Evolutionary conservation across 2,329 filamentous ascomycete species (phyloP), one percentile per base, ranked within the genome.

Genomic region (Dryadomyces quercivorus): DNA sequence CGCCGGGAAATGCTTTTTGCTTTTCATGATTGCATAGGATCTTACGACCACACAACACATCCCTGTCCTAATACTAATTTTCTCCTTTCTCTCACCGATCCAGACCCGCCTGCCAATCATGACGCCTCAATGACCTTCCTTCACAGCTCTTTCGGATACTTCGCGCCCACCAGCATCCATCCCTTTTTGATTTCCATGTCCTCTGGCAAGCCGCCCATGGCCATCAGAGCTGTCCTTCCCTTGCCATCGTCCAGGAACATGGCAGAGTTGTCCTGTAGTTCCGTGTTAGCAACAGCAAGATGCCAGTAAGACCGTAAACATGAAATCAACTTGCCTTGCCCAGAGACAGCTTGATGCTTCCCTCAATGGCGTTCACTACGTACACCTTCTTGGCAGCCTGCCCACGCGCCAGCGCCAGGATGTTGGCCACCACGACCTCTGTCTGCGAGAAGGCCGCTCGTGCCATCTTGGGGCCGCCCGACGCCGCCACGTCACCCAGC

Each of bases 401-500:
- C 34, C 45, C 48, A 1, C 12, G 15, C 12, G 43, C 22, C 12
- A 50, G 3, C 1, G 43, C 38, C 15, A 56, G 16, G 18, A 85
- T 70, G 58, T 85, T 85, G 43, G 74, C 70, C 1, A 73, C 73
- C 0, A 74, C 79, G 4, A 78, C 61, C 34, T 69, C 67, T 2
- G 75, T 77, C 61, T 85, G 82, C 12, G 70, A 68, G 47, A 70
- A 69, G 0, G 77, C 78, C 0, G 78, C 73, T 10, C 80, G 71
- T 0, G 75, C 78, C 61, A 82, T 82, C 6, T 74, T 75, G 40
- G 68, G 65, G 0, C 69, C 69, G 0, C 72, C 70, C 1, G 73
- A 74, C 26, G 78, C 76, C 4, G 80, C 75, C 5, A 86, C 78
- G 58, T 86, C 82, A 18, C 83, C 83, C n/a, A 80, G 75, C 1